Evolutionary conservation across 1,139 yeast species (phyloP).

Genomic region (Blastobotrys ciferrii): DNA sequence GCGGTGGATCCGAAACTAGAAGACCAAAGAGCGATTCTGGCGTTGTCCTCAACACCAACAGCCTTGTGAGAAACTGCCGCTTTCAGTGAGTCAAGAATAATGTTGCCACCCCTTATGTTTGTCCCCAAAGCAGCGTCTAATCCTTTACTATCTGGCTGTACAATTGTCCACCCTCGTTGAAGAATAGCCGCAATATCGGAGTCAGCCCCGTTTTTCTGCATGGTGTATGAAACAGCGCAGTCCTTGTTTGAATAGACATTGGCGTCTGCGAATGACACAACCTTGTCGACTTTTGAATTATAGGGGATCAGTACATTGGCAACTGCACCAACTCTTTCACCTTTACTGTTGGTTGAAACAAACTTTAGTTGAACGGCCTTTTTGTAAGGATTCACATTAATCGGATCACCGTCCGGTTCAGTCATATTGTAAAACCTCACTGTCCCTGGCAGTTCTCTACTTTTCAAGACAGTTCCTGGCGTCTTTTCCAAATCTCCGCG

Average conservation of each 20-base stretch:
- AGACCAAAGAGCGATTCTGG: neutral
- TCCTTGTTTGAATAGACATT: neutral
- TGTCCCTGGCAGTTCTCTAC: neutral
- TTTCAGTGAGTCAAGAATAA: neutral
- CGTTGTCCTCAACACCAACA: neutral
- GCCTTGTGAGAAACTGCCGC: neutral
- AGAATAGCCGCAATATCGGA: neutral
- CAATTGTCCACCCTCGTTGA: neutral
- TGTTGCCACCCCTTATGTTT: neutral
- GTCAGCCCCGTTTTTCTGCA: neutral
- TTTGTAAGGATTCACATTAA: neutral
- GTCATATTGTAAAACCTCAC: neutral
- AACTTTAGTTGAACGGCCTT: neutral
- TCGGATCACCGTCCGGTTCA: neutral
- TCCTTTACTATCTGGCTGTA: neutral
- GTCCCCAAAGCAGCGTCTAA: neutral
- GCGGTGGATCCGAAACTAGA: neutral
- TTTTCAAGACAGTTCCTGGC: neutral
- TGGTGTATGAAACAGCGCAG: neutral
- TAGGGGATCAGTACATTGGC: neutral
- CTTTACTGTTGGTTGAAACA: conserved; percentile 5
- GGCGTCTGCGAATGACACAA: neutral
- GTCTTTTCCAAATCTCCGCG: neutral
- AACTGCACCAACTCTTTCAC: conserved; percentile 5
- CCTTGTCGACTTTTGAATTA: neutral